These are phyloP conservation scores for Trichoderma sp. DNA, from an alignment of 2,329 filamentous ascomycete genomes.

Conservation along the genomic window DNA sequence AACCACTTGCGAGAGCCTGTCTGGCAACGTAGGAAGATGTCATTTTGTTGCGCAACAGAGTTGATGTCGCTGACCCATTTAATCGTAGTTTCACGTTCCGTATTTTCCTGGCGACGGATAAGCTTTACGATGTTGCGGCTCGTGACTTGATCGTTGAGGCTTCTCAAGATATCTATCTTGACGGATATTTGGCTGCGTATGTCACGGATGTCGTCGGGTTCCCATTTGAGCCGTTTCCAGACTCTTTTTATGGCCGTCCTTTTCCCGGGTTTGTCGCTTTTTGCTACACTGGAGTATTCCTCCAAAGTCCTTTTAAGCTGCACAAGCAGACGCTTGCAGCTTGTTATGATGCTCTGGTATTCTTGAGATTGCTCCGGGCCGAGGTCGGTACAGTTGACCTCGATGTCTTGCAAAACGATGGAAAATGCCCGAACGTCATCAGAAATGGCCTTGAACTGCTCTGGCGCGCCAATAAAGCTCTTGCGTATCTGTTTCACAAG, in stretches of 20 bases:
- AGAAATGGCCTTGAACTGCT: not conserved
- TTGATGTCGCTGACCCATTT: not conserved
- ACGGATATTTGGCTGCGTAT: not conserved
- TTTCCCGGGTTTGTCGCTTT: not conserved
- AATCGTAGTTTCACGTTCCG: not conserved
- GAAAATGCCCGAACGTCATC: not conserved
- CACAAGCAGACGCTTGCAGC: not conserved
- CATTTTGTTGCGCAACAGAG: not conserved
- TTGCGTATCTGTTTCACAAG: not conserved
- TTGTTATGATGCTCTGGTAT: not conserved
- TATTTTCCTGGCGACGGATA: not conserved
- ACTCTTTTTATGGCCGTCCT: not conserved
- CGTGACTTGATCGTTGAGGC: not conserved
- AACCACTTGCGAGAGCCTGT: not conserved
- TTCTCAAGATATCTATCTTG: not conserved
- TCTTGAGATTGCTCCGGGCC: not conserved
- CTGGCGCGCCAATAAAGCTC: not conserved
- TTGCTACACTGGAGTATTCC: accelerated
- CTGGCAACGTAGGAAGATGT: not conserved
- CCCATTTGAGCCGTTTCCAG: not conserved
- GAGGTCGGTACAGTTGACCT: not conserved
- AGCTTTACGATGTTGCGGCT: not conserved
- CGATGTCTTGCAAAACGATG: not conserved
- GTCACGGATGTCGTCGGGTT: not conserved
- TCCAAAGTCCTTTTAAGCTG: not conserved